Conservation (phyloP, 345 rosid species). For the Trapa bicornis region DNA sequence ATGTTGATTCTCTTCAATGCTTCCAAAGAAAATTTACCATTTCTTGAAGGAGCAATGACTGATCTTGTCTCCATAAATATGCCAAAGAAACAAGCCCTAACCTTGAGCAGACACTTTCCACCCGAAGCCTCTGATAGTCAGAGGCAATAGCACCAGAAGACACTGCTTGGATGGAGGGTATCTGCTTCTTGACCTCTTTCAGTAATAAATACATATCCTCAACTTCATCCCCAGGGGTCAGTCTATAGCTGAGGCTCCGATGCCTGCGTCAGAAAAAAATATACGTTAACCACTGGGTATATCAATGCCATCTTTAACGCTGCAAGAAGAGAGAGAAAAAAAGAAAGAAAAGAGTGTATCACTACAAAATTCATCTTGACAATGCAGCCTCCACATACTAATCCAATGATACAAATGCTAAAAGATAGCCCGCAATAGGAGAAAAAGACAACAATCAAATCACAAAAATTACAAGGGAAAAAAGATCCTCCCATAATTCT, state of each 20-base stretch:
- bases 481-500: not conserved
- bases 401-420: not conserved
- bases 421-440: not conserved
- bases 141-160: slow-evolving; percentile 98
- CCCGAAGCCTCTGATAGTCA: slow-evolving; percentile 86
- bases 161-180: slow-evolving; percentile 69
- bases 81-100: slow-evolving; percentile 97
- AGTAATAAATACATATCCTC: slow-evolving; percentile 81
- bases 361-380: not conserved
- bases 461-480: not conserved
- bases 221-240: slow-evolving; percentile 77
- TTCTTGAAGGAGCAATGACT: slow-evolving; percentile 80
- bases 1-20: slow-evolving; percentile 3
- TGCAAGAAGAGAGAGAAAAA: slow-evolving; percentile 8
- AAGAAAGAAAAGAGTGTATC: not conserved
- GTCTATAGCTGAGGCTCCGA: slow-evolving; percentile 57
- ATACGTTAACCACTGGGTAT: not conserved
- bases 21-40: slow-evolving; percentile 49
- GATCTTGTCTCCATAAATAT: slow-evolving; percentile 97
- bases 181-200: slow-evolving; percentile 69
- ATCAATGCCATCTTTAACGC: not conserved
- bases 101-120: slow-evolving; percentile 95
- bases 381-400: not conserved
- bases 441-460: not conserved
- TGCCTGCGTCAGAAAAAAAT: slow-evolving; percentile 29